Evolutionary conservation across 2,329 filamentous ascomycete genomes (phyloP), one percentile per base, ranked within the genome.

Genomic region (Teratosphaeria pseudoeucalypti): DNA sequence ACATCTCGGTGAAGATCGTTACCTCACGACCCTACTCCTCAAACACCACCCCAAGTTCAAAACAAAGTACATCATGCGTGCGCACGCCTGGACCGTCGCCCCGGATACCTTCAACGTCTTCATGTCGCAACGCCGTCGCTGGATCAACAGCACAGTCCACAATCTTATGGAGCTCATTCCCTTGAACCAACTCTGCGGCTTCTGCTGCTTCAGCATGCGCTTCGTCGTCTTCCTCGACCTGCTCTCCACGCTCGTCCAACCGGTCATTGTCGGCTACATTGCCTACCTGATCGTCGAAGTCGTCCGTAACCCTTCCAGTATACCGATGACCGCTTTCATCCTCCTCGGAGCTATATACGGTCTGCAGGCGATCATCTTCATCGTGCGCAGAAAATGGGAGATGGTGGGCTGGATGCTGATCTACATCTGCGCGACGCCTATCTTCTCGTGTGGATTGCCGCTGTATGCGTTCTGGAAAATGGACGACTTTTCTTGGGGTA

Each of bases 331-430:
- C 0, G 87, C 94, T 0, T 95, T 99, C 73, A 83, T 99, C 71
- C 80, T 99, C 55, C 82, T 99, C 10, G 94, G 84, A 69, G 92
- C 89, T n/a, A 94, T 99, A 68, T 99, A 97, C 73, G 94, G 94
- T 84, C 78, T 99, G 14, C 94, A 99, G 71, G 92, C 89, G 52
- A 86, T 97, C 71, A 96, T 99, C 74, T 99, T 99, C 79, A 96
- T 97, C 69, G 71, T 96, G 59, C 88, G 90, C 60, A 88, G 92
- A 70, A 96, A 96, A 78, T 99, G 94, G 94, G 92, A 99, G 74
- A 97, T 97, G 92, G 88, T 99, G 67, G 94, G 92, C 39, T 99
- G 94, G 94, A 96, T 99, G 91, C 81, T 99, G 66, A 85, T 99
- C 63, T 99, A 99, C 75, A 83, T 99, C 61, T 64, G 94, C 34